Base-by-base conservation (phyloP, 306 rosid species). In the Cicer chorassanicum region DNA sequence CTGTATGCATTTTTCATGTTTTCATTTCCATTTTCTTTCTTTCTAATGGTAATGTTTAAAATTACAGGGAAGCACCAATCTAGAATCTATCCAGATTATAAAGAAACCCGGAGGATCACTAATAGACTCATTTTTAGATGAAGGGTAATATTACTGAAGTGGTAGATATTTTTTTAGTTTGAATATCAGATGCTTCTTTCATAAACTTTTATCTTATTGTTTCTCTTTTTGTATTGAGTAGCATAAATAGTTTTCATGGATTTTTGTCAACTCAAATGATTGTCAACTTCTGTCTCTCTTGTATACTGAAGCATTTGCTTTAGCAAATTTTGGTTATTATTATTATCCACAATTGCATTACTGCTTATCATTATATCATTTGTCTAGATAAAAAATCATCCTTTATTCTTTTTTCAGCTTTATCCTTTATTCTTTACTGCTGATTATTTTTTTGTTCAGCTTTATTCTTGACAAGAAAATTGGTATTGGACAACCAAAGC, bases 101-200 rank as follows among this genome's bases (percentile, higher is more conserved):
- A 94, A 92, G 91, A 94, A 94, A 83, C 99, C 97, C 16, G 97
- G 99, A 49, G 99, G 99, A 74, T 92, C 99, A 4, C 67, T 94
- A 1, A 92, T 19, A 81, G 98, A 95, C 75, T 95, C 99, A 14
- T 94, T 95, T 84, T 83, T 95, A 71, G 99, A 95, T 74, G 99
- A 95, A 89, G 99, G 99, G 99, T 92, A 80, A 71, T 61, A 21
- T 36, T 67, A 1, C 55, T 51, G 13, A 34, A 8, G 42, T 54
- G 14, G 42, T 57, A 21, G 40, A 38, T 7, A 54, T 11, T 43
- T 55, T 79, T 76, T 36, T 41, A 60, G 41, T 72, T 15, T 34
- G 9, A 15, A 45, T 54, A 12, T 51, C 19, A 12, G 36, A 29
- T 29, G 36, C 13, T 67, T 42, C 50, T 60, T 15, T 71, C 19